Evolutionary conservation across 2,329 filamentous ascomycete species (phyloP).

Genomic region (Aspergillus pseudotamarii): DNA sequence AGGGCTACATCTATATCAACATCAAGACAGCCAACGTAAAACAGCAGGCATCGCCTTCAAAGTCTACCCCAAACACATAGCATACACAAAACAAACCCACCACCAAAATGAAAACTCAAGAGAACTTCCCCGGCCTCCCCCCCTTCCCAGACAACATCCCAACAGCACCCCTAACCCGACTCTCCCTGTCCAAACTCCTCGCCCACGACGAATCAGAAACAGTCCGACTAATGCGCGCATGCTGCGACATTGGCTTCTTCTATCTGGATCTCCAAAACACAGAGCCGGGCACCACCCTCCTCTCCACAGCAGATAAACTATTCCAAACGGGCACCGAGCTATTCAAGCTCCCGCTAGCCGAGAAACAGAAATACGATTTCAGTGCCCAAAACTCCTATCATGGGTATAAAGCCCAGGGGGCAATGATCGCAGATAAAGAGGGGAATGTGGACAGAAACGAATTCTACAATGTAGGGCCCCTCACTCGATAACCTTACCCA

Average conservation of each 20-base stretch:
- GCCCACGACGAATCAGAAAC: slow-evolving; percentile 38
- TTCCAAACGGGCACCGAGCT: slow-evolving; percentile 51
- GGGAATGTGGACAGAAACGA: slow-evolving; percentile 57
- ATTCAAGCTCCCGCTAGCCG: slow-evolving; percentile 52
- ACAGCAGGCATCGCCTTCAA: neutral
- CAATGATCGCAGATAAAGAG: slow-evolving; percentile 48
- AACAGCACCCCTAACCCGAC: slow-evolving; percentile 47
- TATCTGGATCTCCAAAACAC: slow-evolving; percentile 54
- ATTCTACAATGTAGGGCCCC: slow-evolving; percentile 55
- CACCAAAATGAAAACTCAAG: neutral
- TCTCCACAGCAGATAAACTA: slow-evolving; percentile 48
- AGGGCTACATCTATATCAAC: slow-evolving; percentile 8
- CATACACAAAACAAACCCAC: neutral
- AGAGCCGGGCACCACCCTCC: slow-evolving; percentile 42
- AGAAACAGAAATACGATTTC: slow-evolving; percentile 60
- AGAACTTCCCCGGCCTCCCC: slow-evolving; percentile 34
- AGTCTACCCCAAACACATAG: neutral
- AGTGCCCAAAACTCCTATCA: slow-evolving; percentile 54
- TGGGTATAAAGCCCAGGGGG: slow-evolving; percentile 56
- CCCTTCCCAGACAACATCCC: slow-evolving; percentile 47
- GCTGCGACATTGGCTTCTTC: slow-evolving; percentile 59
- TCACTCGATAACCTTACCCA: neutral
- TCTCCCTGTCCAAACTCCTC: slow-evolving; percentile 45
- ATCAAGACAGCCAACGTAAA: neutral
- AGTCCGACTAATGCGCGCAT: slow-evolving; percentile 41